Percentiles rank a stretch among this genome's conserved stretches.
Conservation (phyloP, 805 yeast genomes). For the Candida parachauliodes region DNA sequence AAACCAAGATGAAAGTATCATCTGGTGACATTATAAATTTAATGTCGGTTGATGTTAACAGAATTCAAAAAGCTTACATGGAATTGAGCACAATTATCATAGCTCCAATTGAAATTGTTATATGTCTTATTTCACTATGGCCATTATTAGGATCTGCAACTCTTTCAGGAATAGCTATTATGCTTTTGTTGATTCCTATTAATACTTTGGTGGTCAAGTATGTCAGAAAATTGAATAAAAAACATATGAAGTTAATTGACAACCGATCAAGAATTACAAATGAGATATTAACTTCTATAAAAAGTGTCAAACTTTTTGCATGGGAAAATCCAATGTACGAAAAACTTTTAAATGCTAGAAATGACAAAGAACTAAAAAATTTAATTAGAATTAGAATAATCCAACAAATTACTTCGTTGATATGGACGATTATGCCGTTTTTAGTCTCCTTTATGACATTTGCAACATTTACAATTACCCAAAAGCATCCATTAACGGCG, state of each 20-base stretch:
- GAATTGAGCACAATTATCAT: conserved; percentile 53
- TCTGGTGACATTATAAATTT: conserved; percentile 80
- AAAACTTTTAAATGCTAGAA: conserved; percentile 50
- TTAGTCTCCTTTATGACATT: conserved; percentile 62
- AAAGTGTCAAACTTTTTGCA: conserved; percentile 62
- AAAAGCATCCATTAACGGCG: conserved; percentile 51
- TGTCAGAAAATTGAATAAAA: conserved; percentile 43
- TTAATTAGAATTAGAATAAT: conserved; percentile 45
- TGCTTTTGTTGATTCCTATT: conserved; percentile 56
- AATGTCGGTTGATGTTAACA: conserved; percentile 70
- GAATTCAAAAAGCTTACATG: conserved; percentile 58
- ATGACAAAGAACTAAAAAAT: conserved; percentile 53
- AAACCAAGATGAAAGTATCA: conserved; percentile 54
- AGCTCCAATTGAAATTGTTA: conserved; percentile 53
- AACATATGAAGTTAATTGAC: conserved; percentile 63
- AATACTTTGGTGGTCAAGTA: conserved; percentile 47
- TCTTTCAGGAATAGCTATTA: conserved; percentile 51
- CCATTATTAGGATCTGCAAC: conserved; percentile 56
- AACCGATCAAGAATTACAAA: conserved; percentile 54
- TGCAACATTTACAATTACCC: conserved; percentile 46
- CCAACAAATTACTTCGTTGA: conserved; percentile 45
- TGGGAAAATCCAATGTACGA: conserved; percentile 67
- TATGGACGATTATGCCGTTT: conserved; percentile 65
- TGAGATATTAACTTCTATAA: conserved; percentile 58
- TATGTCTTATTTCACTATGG: conserved; percentile 54